phyloP scores from a whole-genome alignment of 1,139 yeast species.

The Suhomyces bokatorum region DNA sequence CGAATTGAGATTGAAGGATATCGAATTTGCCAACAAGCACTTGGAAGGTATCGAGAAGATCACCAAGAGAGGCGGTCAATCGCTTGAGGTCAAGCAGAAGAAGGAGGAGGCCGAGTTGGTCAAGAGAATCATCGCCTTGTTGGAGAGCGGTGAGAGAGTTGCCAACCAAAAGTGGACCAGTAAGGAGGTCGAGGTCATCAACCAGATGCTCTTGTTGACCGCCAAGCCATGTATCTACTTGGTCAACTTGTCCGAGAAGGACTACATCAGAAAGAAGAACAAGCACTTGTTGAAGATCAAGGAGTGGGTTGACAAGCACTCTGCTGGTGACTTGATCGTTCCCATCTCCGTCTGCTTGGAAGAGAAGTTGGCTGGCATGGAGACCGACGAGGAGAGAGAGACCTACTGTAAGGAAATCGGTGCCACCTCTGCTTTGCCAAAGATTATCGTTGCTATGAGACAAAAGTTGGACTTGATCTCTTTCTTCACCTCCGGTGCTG shows the following conservation, averaged over 20 bases:
- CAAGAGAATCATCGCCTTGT: slow-evolving; percentile 67
- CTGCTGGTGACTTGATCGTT: slow-evolving; percentile 92
- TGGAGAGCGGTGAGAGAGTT: slow-evolving; percentile 85
- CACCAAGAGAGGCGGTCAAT: slow-evolving; percentile 93
- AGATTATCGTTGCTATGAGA: slow-evolving; percentile 83
- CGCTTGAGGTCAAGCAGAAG: slow-evolving; percentile 91
- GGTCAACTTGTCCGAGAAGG: slow-evolving; percentile 91
- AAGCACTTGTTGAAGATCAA: slow-evolving; percentile 87
- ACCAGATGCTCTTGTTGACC: slow-evolving; percentile 82
- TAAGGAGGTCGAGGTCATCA: slow-evolving; percentile 88
- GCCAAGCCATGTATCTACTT: slow-evolving; percentile 96
- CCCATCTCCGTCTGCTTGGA: slow-evolving; percentile 93
- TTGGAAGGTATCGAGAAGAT: slow-evolving; percentile 84
- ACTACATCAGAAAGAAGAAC: slow-evolving; percentile 96
- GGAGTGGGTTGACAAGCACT: slow-evolving; percentile 93
- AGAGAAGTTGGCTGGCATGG: slow-evolving; percentile 90
- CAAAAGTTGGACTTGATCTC: slow-evolving; percentile 79
- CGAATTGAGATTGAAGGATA: slow-evolving; percentile 94
- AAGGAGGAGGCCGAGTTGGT: slow-evolving; percentile 88
- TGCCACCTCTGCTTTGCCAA: slow-evolving; percentile 84
- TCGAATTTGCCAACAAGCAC: slow-evolving; percentile 90
- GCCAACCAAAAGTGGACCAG: slow-evolving; percentile 89
- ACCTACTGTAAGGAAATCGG: slow-evolving; percentile 88
- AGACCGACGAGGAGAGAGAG: slow-evolving; percentile 84
- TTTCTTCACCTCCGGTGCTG: slow-evolving; percentile 83